Percentiles rank a stretch among this genome's conserved stretches.
Conservation (phyloP, 352 stramenopile genomes). For the Thalassiosira livingstoniorum region DNA sequence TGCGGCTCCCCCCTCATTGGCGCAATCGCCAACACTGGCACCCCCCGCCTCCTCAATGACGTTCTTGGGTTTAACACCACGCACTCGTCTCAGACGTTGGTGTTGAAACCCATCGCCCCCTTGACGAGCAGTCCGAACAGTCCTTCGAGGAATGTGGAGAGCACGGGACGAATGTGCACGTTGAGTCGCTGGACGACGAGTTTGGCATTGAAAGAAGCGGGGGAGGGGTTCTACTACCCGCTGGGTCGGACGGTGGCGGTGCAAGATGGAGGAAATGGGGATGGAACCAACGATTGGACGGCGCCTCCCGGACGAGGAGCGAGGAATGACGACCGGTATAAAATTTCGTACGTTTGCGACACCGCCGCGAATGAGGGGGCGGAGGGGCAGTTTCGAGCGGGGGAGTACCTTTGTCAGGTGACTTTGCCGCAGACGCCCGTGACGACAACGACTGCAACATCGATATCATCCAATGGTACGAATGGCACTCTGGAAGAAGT, state of each 20-base stretch:
- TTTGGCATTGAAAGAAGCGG: conserved; percentile 19
- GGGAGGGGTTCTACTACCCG: conserved; percentile 20
- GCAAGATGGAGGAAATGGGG: too few species aligned
- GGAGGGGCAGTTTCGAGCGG: conserved; percentile 39
- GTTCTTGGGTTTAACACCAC: too few species aligned
- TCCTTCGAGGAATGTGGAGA: too few species aligned
- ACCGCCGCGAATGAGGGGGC: conserved; percentile 40
- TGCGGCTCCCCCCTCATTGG: not conserved
- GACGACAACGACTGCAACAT: too few species aligned
- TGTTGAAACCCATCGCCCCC: too few species aligned
- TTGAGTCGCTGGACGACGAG: too few species aligned
- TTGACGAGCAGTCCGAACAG: too few species aligned
- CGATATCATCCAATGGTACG: not conserved
- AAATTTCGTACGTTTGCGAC: conserved; percentile 37
- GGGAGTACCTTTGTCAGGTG: conserved; percentile 58
- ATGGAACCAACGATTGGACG: too few species aligned
- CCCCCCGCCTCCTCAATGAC: conserved; percentile 21
- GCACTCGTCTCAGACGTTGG: too few species aligned
- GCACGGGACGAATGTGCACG: too few species aligned
- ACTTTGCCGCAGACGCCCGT: conserved; percentile 47
- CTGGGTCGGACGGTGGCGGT: conserved; percentile 6
- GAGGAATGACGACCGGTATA: conserved; percentile 4
- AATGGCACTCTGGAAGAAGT: conserved; percentile 25
- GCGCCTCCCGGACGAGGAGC: conserved; percentile 33
- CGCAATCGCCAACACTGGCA: conserved; percentile 14